A percentile compares a stretch with the other conserved stretches of the same genome.
Conservation (phyloP, 192 early-diverging fungal species). For the Gryganskiella cystojenkinii region DNA sequence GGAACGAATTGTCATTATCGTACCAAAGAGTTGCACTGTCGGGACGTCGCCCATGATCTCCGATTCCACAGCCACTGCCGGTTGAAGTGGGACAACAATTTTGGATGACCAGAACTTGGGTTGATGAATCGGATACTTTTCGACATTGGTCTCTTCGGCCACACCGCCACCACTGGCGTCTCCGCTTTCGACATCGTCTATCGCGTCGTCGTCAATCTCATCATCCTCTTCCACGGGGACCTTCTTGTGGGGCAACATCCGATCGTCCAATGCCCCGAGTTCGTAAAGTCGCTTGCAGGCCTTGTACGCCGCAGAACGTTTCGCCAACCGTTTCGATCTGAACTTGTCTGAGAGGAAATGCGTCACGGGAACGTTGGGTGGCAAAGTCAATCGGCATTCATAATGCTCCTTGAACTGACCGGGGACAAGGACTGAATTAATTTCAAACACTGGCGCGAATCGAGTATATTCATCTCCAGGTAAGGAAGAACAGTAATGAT, state of each 20-base stretch:
- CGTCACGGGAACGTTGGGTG: conserved; percentile 68
- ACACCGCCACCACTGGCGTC: neutral
- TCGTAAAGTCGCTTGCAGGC: conserved; percentile 74
- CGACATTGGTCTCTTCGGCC: neutral
- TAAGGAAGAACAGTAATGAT: conserved; percentile 78
- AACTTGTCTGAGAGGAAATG: conserved; percentile 57
- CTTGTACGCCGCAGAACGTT: conserved; percentile 72
- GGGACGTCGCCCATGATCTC: too few species aligned
- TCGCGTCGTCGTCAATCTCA: conserved; percentile 2
- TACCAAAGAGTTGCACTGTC: too few species aligned
- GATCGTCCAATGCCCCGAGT: conserved; percentile 75
- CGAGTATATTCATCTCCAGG: conserved; percentile 68
- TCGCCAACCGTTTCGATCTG: conserved; percentile 68
- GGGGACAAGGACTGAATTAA: conserved; percentile 9
- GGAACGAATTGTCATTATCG: too few species aligned
- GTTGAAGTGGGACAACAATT: conserved; percentile 21
- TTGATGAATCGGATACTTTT: conserved; percentile 27
- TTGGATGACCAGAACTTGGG: conserved; percentile 42
- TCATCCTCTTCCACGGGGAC: conserved; percentile 17
- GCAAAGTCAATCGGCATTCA: conserved; percentile 62
- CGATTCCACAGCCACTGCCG: conserved; percentile 45
- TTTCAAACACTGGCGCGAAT: conserved; percentile 64
- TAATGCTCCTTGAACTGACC: conserved; percentile 1
- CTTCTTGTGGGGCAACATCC: conserved; percentile 66
- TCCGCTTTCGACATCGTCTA: conserved; percentile 10